phyloP scores from a whole-genome alignment of 352 stramenopile genomes.

The Globisporangium radiosum region DNA sequence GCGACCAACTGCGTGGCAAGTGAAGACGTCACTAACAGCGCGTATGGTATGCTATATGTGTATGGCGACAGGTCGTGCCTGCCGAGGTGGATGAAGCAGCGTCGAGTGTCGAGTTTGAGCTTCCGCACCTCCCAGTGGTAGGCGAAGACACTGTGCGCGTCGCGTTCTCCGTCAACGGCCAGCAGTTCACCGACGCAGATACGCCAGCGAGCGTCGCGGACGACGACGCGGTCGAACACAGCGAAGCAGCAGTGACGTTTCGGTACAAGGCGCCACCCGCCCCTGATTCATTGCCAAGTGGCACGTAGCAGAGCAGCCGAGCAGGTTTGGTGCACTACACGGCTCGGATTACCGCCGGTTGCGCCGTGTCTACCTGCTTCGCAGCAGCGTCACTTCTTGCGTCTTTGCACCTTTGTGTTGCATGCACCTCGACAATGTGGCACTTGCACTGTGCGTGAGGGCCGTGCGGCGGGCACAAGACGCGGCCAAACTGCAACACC shows the following conservation, averaged over 20 bases:
- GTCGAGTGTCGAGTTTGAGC: slow-evolving; percentile 8
- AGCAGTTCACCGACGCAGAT: slow-evolving; percentile 13
- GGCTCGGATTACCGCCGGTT: too few species aligned
- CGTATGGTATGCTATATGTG: background rate
- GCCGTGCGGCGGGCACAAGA: slow-evolving; percentile 47
- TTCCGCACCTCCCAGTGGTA: slow-evolving; percentile 10
- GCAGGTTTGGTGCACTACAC: too few species aligned
- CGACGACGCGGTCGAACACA: background rate
- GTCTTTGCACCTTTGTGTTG: slow-evolving; percentile 1
- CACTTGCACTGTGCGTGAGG: slow-evolving; percentile 49
- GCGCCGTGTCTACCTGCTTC: too few species aligned
- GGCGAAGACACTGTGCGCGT: slow-evolving; percentile 11
- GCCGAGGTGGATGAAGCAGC: slow-evolving; percentile 13
- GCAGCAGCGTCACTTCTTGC: too few species aligned
- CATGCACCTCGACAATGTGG: slow-evolving; percentile 38
- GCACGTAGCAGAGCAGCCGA: background rate
- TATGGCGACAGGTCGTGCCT: slow-evolving; percentile 7
- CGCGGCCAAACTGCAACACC: slow-evolving; percentile 53
- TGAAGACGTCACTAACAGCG: background rate
- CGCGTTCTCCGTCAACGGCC: slow-evolving; percentile 13
- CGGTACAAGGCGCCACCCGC: slow-evolving; percentile 6
- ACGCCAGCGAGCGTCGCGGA: background rate
- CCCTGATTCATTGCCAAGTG: background rate
- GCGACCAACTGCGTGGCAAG: too few species aligned
- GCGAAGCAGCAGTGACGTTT: slow-evolving; percentile 4